Evolutionary conservation across 2,329 filamentous ascomycete species (phyloP).

Genomic region (Apiospora sp.): DNA sequence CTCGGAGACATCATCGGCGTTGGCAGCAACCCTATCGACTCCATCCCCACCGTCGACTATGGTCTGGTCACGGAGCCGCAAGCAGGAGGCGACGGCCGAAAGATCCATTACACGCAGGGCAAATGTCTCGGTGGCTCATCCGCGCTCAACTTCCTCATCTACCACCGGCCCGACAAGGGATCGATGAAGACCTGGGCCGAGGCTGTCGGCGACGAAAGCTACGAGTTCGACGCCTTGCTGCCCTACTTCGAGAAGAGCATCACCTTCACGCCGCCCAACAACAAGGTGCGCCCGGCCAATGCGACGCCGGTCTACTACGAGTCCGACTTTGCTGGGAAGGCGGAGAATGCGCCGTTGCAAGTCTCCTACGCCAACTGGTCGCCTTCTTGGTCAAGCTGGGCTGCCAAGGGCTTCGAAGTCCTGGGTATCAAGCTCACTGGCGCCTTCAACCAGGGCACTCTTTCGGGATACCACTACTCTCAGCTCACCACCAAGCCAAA

Average conservation of each 20-base stretch:
- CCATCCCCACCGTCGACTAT: conserved; percentile 35
- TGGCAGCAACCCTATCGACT: conserved; percentile 27
- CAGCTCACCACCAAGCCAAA: conserved; percentile 38
- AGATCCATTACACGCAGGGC: conserved; percentile 40
- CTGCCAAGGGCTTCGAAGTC: conserved; percentile 46
- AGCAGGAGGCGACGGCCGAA: conserved; percentile 24
- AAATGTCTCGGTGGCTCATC: conserved; percentile 41
- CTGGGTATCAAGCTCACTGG: conserved; percentile 47
- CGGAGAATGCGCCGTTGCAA: conserved; percentile 47
- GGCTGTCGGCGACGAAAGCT: conserved; percentile 36
- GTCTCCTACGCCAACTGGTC: conserved; percentile 52
- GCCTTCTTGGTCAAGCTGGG: conserved; percentile 49
- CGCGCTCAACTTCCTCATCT: conserved; percentile 43
- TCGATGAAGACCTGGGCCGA: conserved; percentile 38
- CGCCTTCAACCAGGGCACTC: conserved; percentile 51
- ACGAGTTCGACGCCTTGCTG: conserved; percentile 37
- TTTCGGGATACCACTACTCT: conserved; percentile 48
- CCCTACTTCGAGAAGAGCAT: conserved; percentile 38
- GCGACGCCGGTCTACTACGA: conserved; percentile 39
- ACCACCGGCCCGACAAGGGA: conserved; percentile 37
- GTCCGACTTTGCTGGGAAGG: conserved; percentile 38
- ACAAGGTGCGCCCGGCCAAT: conserved; percentile 37
- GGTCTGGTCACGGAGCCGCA: conserved; percentile 37
- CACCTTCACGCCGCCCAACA: conserved; percentile 36
- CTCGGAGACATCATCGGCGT: conserved; percentile 34